These are phyloP conservation scores for Aspergillus fischeri DNA, from an alignment of 2,329 filamentous ascomycete genomes.

Conservation along the genomic window DNA sequence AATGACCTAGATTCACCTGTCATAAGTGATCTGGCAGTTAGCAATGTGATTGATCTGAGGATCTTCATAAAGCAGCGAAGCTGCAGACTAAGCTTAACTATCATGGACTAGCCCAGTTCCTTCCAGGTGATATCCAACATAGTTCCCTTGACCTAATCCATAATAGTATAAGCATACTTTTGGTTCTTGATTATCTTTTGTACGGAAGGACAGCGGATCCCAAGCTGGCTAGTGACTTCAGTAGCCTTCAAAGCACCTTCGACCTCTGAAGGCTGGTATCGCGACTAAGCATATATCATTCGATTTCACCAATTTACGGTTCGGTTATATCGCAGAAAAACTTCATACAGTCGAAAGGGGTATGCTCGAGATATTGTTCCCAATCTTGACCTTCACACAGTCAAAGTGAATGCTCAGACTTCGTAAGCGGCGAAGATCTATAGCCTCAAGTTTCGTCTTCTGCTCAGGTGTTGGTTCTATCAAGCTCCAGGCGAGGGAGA, in stretches of 20 bases:
- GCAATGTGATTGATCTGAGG: constrained; percentile 17
- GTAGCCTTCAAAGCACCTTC: constrained; percentile 14
- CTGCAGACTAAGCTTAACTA: constrained; percentile 17
- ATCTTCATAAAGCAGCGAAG: constrained; percentile 15
- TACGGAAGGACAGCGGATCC: constrained; percentile 14
- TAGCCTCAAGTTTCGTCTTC: constrained; percentile 21
- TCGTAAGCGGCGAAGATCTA: constrained; percentile 28
- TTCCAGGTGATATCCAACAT: constrained; percentile 16
- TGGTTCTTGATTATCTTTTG: constrained; percentile 10
- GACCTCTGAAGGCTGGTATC: constrained; percentile 10
- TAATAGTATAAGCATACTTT: constrained; percentile 13
- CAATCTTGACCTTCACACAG: constrained; percentile 69
- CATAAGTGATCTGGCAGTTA: constrained; percentile 17
- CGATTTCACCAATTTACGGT: background rate
- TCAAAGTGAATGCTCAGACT: constrained; percentile 52
- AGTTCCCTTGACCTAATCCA: constrained; percentile 17
- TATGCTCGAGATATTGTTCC: constrained; percentile 56
- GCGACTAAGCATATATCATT: constrained; percentile 4
- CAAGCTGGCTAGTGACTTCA: constrained; percentile 14
- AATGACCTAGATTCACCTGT: constrained; percentile 13
- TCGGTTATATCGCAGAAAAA: constrained; percentile 7
- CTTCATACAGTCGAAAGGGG: constrained; percentile 17
- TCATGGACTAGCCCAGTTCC: constrained; percentile 16
- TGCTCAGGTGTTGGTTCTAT: constrained; percentile 48
- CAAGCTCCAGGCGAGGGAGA: constrained; percentile 85